A percentile compares a stretch with the other conserved stretches of the same genome.
Conservation (phyloP, 495 filamentous ascomycete genomes). For the Hypoxylon rickii region DNA sequence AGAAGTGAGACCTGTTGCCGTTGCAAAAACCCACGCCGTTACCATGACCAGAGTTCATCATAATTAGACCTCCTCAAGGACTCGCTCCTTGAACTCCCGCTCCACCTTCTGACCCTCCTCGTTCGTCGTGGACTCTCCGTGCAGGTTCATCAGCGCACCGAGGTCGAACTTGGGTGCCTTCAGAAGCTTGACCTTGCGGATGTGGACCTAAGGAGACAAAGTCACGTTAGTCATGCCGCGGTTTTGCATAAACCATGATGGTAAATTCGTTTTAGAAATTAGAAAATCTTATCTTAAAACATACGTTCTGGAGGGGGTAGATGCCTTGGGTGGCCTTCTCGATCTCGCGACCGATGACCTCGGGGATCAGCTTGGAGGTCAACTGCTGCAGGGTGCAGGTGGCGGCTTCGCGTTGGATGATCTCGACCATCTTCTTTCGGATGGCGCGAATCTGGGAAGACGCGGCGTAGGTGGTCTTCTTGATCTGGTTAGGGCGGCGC, state of each 20-base stretch:
- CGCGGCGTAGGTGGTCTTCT: constrained; percentile 98
- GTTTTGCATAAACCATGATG: too few relatives aligned
- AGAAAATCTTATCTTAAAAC: constrained; percentile 43
- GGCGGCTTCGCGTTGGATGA: constrained; percentile 93
- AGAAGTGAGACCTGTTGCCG: constrained; percentile 57
- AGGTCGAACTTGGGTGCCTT: constrained; percentile 99
- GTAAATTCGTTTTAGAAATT: too few relatives aligned
- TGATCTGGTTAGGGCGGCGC: constrained; percentile 97
- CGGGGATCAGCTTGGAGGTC: constrained; percentile 95
- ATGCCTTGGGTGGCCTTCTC: constrained; percentile 99
- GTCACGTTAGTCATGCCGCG: constrained; percentile 36
- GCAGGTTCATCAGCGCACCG: constrained; percentile 87
- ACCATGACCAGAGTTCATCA: constrained; percentile 46
- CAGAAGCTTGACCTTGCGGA: constrained; percentile 99
- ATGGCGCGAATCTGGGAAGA: constrained; percentile 96
- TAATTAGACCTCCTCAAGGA: constrained; percentile 88
- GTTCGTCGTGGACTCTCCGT: constrained; percentile 95
- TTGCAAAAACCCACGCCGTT: constrained; percentile 56
- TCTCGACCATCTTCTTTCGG: constrained; percentile 99
- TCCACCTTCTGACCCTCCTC: constrained; percentile 98
- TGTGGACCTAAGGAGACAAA: constrained; percentile 76
- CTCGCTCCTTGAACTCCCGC: constrained; percentile 97
- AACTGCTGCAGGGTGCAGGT: constrained; percentile 93
- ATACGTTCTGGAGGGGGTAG: constrained; percentile 97
- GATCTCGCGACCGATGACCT: constrained; percentile 99